Conservation (phyloP, 1,284 basidiomycete genomes). For the Sutorius eximius region DNA sequence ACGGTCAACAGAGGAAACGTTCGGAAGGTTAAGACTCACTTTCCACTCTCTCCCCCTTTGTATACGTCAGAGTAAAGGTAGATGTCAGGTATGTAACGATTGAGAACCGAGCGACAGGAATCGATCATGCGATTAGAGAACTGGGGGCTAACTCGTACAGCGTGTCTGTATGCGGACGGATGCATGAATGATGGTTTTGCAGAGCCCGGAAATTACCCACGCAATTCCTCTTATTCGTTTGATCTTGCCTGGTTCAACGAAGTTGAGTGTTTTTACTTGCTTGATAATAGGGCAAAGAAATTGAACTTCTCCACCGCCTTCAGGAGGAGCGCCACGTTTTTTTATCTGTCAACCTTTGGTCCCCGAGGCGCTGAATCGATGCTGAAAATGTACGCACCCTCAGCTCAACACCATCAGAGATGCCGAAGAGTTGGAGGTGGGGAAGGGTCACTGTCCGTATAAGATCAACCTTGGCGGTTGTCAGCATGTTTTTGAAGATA, state of each 20-base stretch:
- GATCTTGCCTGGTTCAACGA: slow-evolving; percentile 87
- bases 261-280: slow-evolving; percentile 88
- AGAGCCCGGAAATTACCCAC: slow-evolving; percentile 48
- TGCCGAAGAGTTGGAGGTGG: slow-evolving; percentile 86
- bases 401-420: slow-evolving; percentile 85
- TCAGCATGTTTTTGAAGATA: slow-evolving; percentile 4
- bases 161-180: slow-evolving; percentile 58
- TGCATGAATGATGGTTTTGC: slow-evolving; percentile 3
- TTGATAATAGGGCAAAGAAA: slow-evolving; percentile 93
- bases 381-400: slow-evolving; percentile 47
- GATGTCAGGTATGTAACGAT: slow-evolving; percentile 96
- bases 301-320: slow-evolving; percentile 90
- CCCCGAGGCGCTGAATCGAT: background rate
- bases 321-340: slow-evolving; percentile 88
- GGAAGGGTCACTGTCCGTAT: slow-evolving; percentile 92
- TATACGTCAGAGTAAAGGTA: slow-evolving; percentile 99
- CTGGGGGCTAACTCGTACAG: slow-evolving; percentile 93
- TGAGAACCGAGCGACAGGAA: slow-evolving; percentile 85
- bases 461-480: slow-evolving; percentile 65
- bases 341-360: slow-evolving; percentile 63
- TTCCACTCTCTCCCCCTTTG: slow-evolving; percentile 96
- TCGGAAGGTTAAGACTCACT: slow-evolving; percentile 50
- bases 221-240: slow-evolving; percentile 95
- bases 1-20: slow-evolving; percentile 1
- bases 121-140: slow-evolving; percentile 99